Conservation (phyloP, 1,139 yeast genomes). For the Yamadazyma taylorii region DNA sequence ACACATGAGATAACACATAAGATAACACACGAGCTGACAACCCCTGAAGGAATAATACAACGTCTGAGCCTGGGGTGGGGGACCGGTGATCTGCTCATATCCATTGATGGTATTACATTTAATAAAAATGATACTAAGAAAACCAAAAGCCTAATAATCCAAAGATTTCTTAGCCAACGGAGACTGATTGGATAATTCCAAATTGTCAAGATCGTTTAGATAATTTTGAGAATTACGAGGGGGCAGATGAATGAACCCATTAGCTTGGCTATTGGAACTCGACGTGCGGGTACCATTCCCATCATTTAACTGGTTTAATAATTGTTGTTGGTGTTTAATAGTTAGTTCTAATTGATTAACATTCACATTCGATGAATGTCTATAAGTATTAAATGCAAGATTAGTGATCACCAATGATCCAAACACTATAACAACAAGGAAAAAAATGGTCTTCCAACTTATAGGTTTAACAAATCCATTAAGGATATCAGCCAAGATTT, state of each 20-base stretch:
- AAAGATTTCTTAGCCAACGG: conserved; percentile 12
- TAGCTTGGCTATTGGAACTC: too few species aligned
- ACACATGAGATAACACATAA: too few species aligned
- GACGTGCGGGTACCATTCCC: not conserved
- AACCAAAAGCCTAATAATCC: not conserved
- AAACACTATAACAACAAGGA: conserved; percentile 24
- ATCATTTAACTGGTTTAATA: conserved; percentile 5
- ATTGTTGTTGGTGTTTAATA: conserved; percentile 16
- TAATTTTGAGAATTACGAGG: conserved; percentile 2
- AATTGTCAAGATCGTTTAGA: conserved; percentile 10
- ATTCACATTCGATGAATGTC: conserved; percentile 18
- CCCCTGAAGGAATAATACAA: too few species aligned
- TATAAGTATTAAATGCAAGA: conserved; percentile 22
- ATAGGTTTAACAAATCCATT: conserved; percentile 77
- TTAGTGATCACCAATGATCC: conserved; percentile 24
- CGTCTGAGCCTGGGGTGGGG: too few species aligned
- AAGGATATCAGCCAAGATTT: conserved; percentile 76
- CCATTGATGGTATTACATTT: too few species aligned
- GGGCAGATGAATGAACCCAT: too few species aligned
- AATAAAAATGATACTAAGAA: not conserved
- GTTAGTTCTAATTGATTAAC: conserved; percentile 16
- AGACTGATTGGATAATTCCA: conserved; percentile 14
- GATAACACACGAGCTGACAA: too few species aligned
- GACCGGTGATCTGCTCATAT: too few species aligned
- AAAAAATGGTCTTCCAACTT: conserved; percentile 69